Base-by-base conservation (phyloP, 306 rosid genomes). In the Cucurbita argyrosperma region DNA sequence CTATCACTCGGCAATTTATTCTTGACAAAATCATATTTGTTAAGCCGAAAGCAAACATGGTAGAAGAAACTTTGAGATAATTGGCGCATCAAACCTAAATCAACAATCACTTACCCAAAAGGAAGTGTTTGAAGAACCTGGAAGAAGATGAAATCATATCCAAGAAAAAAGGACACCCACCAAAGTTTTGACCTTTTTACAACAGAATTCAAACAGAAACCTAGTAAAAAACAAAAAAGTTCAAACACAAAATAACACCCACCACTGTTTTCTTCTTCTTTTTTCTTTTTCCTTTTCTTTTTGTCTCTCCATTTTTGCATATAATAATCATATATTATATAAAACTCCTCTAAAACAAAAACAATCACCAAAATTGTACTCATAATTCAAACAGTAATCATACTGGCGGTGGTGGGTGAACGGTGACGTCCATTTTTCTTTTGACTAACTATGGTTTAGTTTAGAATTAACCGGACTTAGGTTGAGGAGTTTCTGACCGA, bases 401-500 rank as follows among this genome's bases (percentile, higher is more conserved):
- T 73, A 38, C 13, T 52, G 56, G 35, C n/a, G 53, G 39, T 14
- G 64, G 76, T 54, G 37, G 76, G 40, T 19, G 18, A 54, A 72
- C 40, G 19, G 14, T 18, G 66, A 72, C 63, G 26, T 26, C 26
- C 26, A 26, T 26, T 26, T 1, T 26, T 26, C 26, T 26, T 26
- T 26, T 26, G 26, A 26, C 2, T 26, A 26, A 26, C 26, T 26
- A 26, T 26, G 26, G 26, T 30, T 30, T 30, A 30, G n/a, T 64
- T 81, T 65, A 72, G 2, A 37, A 45, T 18, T 30, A 30, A 30
- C 35, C 35, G 4, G 35, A 30, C 53, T 66, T 23, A 67, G 19
- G 10, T 69, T 49, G 74, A 69, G 15, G 86, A 83, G 69, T 88
- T 80, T 46, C 85, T 79, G 70, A 81, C 85, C 53, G 82, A 69